Evolutionary conservation across 805 yeast genomes (phyloP).

Genomic region (Sungouiozyma intestinalis): DNA sequence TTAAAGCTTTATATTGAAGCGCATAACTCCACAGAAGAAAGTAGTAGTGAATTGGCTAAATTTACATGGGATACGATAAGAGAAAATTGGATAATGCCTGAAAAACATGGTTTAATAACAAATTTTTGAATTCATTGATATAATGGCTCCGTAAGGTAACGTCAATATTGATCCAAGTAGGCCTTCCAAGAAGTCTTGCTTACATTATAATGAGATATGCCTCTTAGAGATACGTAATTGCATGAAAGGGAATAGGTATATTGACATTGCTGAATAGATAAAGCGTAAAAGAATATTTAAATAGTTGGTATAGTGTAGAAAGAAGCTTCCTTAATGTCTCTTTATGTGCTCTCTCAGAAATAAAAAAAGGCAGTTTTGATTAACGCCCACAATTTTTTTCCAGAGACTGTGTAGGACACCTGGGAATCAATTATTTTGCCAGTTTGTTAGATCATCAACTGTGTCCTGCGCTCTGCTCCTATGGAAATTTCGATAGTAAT

Average conservation of each 20-base stretch:
- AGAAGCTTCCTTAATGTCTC: too few relatives aligned
- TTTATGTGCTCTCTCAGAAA: too few relatives aligned
- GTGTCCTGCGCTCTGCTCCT: not conserved
- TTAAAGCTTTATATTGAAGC: constrained; percentile 88
- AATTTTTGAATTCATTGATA: constrained; percentile 6
- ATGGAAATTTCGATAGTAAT: constrained; percentile 2
- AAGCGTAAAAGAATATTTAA: not conserved
- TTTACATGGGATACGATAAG: constrained; percentile 56
- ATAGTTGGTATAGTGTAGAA: not conserved
- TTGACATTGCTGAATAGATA: not conserved
- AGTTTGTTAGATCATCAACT: constrained; percentile 1
- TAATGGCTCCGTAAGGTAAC: too few relatives aligned
- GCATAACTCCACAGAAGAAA: constrained; percentile 34
- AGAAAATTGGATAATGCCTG: constrained; percentile 63
- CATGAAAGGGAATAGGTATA: not conserved
- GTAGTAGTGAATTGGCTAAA: constrained; percentile 44
- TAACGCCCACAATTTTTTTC: too few relatives aligned
- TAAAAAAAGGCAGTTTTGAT: too few relatives aligned
- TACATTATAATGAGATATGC: too few relatives aligned
- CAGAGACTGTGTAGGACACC: not conserved
- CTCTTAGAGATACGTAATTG: not conserved
- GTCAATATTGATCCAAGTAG: too few relatives aligned
- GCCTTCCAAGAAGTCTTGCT: too few relatives aligned
- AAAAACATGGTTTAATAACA: constrained; percentile 31
- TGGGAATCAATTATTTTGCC: constrained; percentile 7